Evolutionary conservation across 2,329 filamentous ascomycete species (phyloP), one percentile per base, ranked within the genome.

Genomic region (Cryphonectria radicalis): DNA sequence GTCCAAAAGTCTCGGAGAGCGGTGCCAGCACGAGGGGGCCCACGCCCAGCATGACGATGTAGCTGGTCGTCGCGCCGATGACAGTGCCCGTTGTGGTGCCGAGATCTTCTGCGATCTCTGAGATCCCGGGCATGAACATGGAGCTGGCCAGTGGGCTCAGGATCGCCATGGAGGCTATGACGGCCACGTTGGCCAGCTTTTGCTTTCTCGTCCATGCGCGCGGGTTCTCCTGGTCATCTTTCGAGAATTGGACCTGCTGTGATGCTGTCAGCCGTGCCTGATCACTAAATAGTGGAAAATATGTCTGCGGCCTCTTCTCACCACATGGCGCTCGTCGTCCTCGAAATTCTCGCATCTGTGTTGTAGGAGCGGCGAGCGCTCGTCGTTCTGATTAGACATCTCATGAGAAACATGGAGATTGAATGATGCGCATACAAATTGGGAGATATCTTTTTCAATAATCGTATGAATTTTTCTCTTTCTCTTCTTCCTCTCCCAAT

Each of bases 71-170:
- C 11, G 69, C 69, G n/a, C 69, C 69, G 2, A 70, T 66, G 57
- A 70, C 71, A 50, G 46, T 67, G 25, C 69, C 67, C 25, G 67
- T 59, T 17, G 59, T 71, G 63, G 65, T 71, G 4, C 35, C 25
- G 3, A 71, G 69, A 19, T 57, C 65, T 8, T 71, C 66, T 22
- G 69, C 71, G 32, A 73, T 73, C 3, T 67, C 63, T 35, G 63
- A 57, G 22, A 73, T 70, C 0, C 68, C 71, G 4, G 71, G 71
- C 0, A 69, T 70, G 63, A 73, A 73, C 69, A 73, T 73, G 46
- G 71, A 73, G 66, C 71, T 73, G n/a, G 71, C 71, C 11, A 73
- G 69, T 10, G 71, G 71, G 28, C 66, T 73, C 22, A 73, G 63
- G 22, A 73, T 70, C 28, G 70, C 67, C 70, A 70, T 72, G 63